phyloP scores from a whole-genome alignment of 768 basidiomycete genomes.

The Leucogyrophana mollusca region DNA sequence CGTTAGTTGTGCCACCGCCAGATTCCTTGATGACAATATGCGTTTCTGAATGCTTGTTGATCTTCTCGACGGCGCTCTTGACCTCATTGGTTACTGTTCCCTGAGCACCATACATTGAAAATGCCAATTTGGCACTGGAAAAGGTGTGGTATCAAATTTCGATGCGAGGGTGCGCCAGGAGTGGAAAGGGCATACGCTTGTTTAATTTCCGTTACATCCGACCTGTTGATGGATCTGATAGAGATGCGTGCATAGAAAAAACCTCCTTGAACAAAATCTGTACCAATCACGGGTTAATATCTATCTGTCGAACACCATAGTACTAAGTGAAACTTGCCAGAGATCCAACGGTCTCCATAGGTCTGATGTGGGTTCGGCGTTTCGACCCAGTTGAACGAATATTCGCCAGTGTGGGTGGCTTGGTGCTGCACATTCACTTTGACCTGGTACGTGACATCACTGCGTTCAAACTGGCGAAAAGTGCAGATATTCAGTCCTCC shows the following conservation, averaged over 20 bases:
- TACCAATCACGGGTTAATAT: not conserved
- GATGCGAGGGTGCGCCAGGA: no score
- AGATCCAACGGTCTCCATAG: not conserved
- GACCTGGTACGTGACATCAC: conserved; percentile 1
- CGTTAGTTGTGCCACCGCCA: not conserved
- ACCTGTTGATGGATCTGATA: no score
- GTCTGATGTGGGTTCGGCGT: not conserved
- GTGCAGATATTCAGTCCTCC: no score
- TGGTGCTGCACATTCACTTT: not conserved
- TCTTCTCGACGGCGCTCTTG: not conserved
- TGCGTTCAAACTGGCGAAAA: not conserved
- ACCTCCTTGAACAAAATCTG: no score
- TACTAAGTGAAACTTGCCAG: not conserved
- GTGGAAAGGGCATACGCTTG: no score
- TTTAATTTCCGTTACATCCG: no score
- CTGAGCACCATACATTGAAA: not conserved
- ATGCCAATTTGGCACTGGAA: no score
- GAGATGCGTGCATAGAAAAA: no score
- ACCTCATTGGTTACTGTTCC: not conserved
- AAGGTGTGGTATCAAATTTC: no score
- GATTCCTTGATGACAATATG: not conserved
- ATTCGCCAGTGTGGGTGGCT: not conserved
- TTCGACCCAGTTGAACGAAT: not conserved
- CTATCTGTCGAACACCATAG: not conserved
- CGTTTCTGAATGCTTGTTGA: not conserved